Evolutionary conservation across 2,329 filamentous ascomycete species (phyloP).

Genomic region (Lecanoromycetidae sp.): DNA sequence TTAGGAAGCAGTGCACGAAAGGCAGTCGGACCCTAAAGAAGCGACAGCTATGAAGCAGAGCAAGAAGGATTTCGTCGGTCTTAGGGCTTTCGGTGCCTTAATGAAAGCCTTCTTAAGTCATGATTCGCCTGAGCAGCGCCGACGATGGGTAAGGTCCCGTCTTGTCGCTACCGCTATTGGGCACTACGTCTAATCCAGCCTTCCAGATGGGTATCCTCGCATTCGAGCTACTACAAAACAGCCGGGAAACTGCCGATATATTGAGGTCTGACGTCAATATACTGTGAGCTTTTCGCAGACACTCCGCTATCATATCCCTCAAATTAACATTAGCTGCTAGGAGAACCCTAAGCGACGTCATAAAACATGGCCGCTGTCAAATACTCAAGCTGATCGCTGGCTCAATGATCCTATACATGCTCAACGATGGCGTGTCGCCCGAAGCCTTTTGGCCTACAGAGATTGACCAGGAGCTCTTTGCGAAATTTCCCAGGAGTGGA

Average conservation of each 20-base stretch:
- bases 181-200: background rate
- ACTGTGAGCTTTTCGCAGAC: background rate
- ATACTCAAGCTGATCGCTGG: constrained; percentile 11
- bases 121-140: background rate
- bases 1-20: constrained; percentile 9
- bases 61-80: constrained; percentile 9
- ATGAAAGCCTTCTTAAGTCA: constrained; percentile 8
- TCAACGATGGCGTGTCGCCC: background rate
- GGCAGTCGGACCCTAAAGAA: background rate
- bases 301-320: background rate
- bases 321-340: background rate
- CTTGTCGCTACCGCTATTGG: background rate
- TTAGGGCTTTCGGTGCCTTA: constrained; percentile 3
- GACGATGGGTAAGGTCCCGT: constrained; percentile 10
- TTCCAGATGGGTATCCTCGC: constrained; percentile 12
- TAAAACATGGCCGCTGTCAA: constrained; percentile 4
- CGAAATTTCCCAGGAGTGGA: constrained; percentile 4
- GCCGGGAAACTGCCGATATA: constrained; percentile 4
- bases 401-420: constrained; percentile 14
- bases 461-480: background rate
- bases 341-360: constrained; percentile 1
- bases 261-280: background rate
- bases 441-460: constrained; percentile 5
- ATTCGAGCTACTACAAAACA: constrained; percentile 11
- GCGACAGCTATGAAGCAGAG: background rate